These are phyloP conservation scores for Excoecaria agallocha DNA, from an alignment of 345 rosid genomes.

Conservation along the genomic window DNA sequence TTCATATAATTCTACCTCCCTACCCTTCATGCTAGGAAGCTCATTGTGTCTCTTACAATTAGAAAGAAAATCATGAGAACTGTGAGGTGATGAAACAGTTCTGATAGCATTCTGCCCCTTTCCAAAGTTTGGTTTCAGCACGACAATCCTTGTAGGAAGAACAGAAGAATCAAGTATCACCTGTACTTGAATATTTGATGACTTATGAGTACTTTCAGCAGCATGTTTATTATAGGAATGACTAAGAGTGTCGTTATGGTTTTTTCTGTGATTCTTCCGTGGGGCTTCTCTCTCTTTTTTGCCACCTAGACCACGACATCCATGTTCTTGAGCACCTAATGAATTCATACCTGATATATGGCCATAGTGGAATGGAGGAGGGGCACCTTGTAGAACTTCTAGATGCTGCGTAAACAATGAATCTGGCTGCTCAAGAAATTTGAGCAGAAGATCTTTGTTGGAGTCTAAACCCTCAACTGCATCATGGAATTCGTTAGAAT, in stretches of 20 bases:
- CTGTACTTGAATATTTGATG: conserved; percentile 40
- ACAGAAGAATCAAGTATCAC: conserved; percentile 35
- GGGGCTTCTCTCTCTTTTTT: conserved; percentile 42
- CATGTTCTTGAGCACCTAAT: conserved; percentile 34
- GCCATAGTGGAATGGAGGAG: conserved; percentile 44
- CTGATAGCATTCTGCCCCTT: conserved; percentile 46
- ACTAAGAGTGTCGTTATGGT: conserved; percentile 28
- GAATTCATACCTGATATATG: conserved; percentile 39
- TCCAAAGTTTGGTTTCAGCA: conserved; percentile 80
- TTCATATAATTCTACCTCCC: conserved; percentile 33
- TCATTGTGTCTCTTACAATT: conserved; percentile 36
- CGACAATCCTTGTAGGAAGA: conserved; percentile 77
- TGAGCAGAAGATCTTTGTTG: conserved; percentile 70
- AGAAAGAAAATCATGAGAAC: conserved; percentile 48
- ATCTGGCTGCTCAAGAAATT: conserved; percentile 88
- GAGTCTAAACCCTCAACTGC: conserved; percentile 75
- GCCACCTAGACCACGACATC: conserved; percentile 26
- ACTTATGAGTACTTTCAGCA: conserved; percentile 32
- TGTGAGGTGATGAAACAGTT: conserved; percentile 44
- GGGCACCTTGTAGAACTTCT: conserved; percentile 52
- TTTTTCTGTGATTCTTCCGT: conserved; percentile 26
- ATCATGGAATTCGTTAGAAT: conserved; percentile 73
- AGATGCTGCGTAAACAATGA: conserved; percentile 77
- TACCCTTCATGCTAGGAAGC: conserved; percentile 37
- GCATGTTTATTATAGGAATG: conserved; percentile 32